Conservation (phyloP, 805 yeast genomes). For the Starmerella gropengiesseri region DNA sequence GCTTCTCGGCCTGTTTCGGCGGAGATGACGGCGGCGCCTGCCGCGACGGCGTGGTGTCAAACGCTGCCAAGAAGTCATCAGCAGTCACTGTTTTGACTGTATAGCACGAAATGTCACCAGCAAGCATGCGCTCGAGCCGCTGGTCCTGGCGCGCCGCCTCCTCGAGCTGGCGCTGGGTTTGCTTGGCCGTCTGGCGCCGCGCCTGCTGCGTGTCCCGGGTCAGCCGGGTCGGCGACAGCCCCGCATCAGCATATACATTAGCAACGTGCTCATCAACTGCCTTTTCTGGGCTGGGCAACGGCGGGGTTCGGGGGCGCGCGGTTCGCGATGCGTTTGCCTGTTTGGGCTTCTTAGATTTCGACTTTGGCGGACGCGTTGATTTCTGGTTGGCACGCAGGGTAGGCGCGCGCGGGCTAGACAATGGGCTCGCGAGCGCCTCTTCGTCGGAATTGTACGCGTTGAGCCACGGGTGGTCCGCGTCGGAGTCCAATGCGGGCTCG, state of each 20-base stretch:
- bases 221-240: too few relatives aligned
- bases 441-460: not conserved
- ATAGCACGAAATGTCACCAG: slow-evolving; percentile 14
- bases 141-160: slow-evolving; percentile 16
- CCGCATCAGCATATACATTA: not conserved
- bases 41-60: not conserved
- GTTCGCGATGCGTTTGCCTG: not conserved
- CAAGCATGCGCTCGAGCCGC: slow-evolving; percentile 14
- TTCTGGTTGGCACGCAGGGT: not conserved
- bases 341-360: not conserved
- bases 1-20: not conserved
- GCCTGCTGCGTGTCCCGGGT: too few relatives aligned
- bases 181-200: slow-evolving; percentile 3
- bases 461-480: not conserved
- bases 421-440: slow-evolving; percentile 1
- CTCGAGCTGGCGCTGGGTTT: slow-evolving; percentile 10
- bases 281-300: too few relatives aligned
- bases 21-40: not conserved
- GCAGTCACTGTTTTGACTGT: slow-evolving; percentile 13
- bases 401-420: not conserved
- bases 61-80: slow-evolving; percentile 13
- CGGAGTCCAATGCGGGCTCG: slow-evolving; percentile 1
- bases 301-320: too few relatives aligned
- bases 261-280: slow-evolving; percentile 1
- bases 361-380: not conserved